Percentiles rank a stretch among this genome's conserved stretches.
Conservation (phyloP, 75 land plant genomes). For the Larix kaempferi region DNA sequence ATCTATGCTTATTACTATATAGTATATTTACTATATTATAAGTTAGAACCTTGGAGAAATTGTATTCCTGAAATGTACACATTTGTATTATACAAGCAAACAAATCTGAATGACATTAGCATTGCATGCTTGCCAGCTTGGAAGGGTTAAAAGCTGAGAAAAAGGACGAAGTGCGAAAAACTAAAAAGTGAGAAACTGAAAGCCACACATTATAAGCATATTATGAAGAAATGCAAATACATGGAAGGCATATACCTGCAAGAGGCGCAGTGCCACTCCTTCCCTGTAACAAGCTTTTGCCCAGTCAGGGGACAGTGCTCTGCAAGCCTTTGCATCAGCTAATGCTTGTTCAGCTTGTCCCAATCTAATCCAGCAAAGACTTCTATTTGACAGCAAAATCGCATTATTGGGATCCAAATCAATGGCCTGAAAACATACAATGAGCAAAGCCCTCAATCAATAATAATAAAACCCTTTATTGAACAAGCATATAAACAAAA, state of each 20-base stretch:
- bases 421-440: conserved; percentile 62
- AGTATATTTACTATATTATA: background rate
- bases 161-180: no score
- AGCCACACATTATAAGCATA: background rate
- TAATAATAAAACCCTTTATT: background rate
- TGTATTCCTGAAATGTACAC: background rate
- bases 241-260: conserved; percentile 50
- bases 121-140: no score
- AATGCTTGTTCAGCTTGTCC: conserved; percentile 94
- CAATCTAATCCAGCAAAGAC: conserved; percentile 82
- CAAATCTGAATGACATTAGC: background rate
- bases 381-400: conserved; percentile 69
- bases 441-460: background rate
- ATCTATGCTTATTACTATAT: background rate
- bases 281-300: conserved; percentile 92
- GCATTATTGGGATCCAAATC: conserved; percentile 87
- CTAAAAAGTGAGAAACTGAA: background rate
- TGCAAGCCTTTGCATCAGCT: conserved; percentile 76
- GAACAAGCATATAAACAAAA: background rate
- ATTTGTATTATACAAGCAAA: background rate
- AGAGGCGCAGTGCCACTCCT: conserved; percentile 80
- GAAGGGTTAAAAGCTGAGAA: no score
- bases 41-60: background rate
- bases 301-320: conserved; percentile 80
- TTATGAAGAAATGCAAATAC: background rate